phyloP scores from a whole-genome alignment of 2,329 filamentous ascomycete genomes.

The Gaeumannomyces tritici region DNA sequence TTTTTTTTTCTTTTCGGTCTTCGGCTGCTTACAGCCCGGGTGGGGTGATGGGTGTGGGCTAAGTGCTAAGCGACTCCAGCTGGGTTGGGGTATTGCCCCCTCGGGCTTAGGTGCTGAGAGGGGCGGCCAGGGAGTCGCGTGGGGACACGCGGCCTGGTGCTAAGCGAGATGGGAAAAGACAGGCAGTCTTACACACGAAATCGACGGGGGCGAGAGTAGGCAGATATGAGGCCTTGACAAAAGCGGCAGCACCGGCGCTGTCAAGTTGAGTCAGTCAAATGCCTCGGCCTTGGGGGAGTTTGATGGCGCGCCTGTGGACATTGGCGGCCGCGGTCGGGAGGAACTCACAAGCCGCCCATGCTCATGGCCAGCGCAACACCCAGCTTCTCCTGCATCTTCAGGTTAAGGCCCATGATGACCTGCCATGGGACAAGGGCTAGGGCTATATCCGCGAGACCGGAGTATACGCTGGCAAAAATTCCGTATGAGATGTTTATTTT shows the following conservation, averaged over 20 bases:
- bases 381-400: constrained; percentile 23
- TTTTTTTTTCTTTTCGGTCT: too few relatives aligned
- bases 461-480: not conserved
- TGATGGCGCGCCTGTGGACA: too few relatives aligned
- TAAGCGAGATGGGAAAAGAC: not conserved
- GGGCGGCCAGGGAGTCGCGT: not conserved
- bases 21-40: not conserved
- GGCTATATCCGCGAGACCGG: not conserved
- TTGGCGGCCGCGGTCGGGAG: too few relatives aligned
- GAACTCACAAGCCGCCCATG: constrained; percentile 12
- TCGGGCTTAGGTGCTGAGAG: not conserved
- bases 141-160: too few relatives aligned
- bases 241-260: not conserved
- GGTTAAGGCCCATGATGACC: constrained; percentile 14
- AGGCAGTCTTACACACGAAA: constrained; percentile 8
- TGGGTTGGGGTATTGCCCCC: constrained; percentile 12
- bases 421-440: constrained; percentile 26
- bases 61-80: not conserved
- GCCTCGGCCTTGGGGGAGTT: not conserved
- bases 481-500: constrained; percentile 6
- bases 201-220: not conserved
- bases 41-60: too few relatives aligned
- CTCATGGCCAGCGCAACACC: constrained; percentile 25
- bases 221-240: not conserved
- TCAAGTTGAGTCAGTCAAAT: not conserved